Base-by-base conservation (phyloP, 2,329 filamentous ascomycete species). In the Colletotrichum melonis region DNA sequence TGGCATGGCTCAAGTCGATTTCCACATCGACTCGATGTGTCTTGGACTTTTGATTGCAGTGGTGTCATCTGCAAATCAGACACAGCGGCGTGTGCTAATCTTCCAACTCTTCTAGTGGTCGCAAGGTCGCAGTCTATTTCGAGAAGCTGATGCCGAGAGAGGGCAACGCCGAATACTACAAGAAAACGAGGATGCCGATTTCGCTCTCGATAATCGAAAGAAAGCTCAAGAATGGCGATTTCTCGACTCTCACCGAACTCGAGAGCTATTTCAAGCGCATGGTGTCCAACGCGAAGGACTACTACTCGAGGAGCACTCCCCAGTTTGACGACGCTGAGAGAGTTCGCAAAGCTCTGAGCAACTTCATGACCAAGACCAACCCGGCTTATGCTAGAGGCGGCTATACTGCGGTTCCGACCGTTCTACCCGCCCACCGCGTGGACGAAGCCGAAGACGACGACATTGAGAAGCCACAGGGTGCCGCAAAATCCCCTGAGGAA, bases 181-280 rank as follows among this genome's bases (percentile, higher is more conserved):
- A 92, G 78, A 87, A 89, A 76, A 95, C 93, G 73, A 90, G 91
- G 76, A 89, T 97, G 80, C 95, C 95, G 2, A 91, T 97, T 74
- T 94, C 95, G 0, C 86, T 98, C 58, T 89, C 92, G 77, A 92
- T 89, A 2, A 92, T 97, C 74, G 93, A 97, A 85, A 86, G 87
- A 58, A 96, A 94, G 82, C 87, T 98, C 63, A 88, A 90, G 65
- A 87, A 90, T 63, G 86, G 89, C 77, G 89, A 92, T 76, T 97
- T 97, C 80, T 81, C 88, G 16, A 93, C 85, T 64, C 87, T 98
- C 62, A 91, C 94, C 6, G 88, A 92, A 63, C 85, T 98, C 14
- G 95, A 98, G 82, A 92, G 93, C 79, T 95, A 95, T 80, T 90
- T 96, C 80, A 97, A 97, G 85, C 92, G 95, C 75, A 93, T 98